Evolutionary conservation across 2,329 filamentous ascomycete genomes (phyloP).

Genomic region (Sclerotinia subarctica): DNA sequence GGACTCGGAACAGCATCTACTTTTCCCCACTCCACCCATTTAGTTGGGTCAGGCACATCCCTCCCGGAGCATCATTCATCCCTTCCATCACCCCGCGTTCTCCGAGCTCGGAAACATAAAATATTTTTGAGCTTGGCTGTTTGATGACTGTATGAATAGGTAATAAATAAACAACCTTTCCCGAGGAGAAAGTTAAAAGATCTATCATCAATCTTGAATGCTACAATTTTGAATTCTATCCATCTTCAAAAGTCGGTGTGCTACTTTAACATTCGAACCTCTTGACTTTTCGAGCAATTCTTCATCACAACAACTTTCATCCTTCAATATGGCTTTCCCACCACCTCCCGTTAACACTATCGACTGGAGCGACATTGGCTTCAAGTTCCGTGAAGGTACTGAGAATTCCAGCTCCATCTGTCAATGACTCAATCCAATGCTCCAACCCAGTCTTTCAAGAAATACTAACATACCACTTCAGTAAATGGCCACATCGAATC

Average conservation of each 20-base stretch:
- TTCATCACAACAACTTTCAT: conserved; percentile 6
- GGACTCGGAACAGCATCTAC: not conserved
- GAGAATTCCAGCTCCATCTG: conserved; percentile 14
- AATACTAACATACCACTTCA: conserved; percentile 38
- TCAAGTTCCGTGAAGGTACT: conserved; percentile 83
- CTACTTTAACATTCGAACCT: not conserved
- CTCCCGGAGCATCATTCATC: conserved; percentile 11
- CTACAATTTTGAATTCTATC: not conserved
- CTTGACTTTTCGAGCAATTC: not conserved
- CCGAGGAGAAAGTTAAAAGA: not conserved
- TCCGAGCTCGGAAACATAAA: conserved; percentile 19
- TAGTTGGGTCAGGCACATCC: not conserved
- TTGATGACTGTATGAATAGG: not conserved
- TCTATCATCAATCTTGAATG: not conserved
- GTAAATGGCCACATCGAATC: conserved; percentile 95
- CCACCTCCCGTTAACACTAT: conserved; percentile 76
- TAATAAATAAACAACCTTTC: not conserved
- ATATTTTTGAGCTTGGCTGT: not conserved
- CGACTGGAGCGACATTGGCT: conserved; percentile 91
- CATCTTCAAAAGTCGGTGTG: not conserved
- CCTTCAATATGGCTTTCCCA: conserved; percentile 55
- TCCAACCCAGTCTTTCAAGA: not conserved
- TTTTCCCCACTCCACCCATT: not conserved
- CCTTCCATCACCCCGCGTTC: conserved; percentile 17
- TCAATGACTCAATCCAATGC: not conserved